These are phyloP conservation scores for Syzygium aromaticum DNA, from an alignment of 345 rosid species.

Conservation along the genomic window DNA sequence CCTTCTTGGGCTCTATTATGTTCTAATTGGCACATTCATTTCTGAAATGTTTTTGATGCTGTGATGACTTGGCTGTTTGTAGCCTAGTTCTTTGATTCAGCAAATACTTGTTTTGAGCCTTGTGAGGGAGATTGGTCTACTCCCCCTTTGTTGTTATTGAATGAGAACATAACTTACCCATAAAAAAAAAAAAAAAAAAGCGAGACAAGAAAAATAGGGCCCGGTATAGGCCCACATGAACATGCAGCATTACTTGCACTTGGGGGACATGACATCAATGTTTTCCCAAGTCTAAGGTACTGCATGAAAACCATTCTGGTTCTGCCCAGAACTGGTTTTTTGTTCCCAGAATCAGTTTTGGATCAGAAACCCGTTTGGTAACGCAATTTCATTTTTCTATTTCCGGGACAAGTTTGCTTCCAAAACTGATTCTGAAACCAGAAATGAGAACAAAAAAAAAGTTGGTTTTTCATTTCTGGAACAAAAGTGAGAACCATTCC, in stretches of 20 bases:
- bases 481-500: too few species aligned
- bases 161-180: not conserved
- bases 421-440: too few species aligned
- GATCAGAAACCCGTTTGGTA: too few species aligned
- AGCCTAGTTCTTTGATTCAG: too few species aligned
- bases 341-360: too few species aligned
- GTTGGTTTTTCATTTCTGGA: too few species aligned
- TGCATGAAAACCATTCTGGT: too few species aligned
- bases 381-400: too few species aligned
- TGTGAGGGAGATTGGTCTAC: not conserved
- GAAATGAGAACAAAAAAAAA: too few species aligned
- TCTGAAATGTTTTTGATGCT: not conserved
- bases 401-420: too few species aligned
- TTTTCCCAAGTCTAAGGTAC: not conserved
- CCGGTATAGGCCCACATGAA: not conserved
- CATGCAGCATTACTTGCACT: not conserved
- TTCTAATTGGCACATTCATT: not conserved
- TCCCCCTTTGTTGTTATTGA: not conserved
- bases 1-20: not conserved
- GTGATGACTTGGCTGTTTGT: not conserved
- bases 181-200: not conserved
- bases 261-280: not conserved
- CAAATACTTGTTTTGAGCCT: not conserved
- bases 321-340: too few species aligned
- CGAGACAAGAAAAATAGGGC: not conserved